Evolutionary conservation across 805 yeast genomes (phyloP), one percentile per base, ranked within the genome.

Genomic region (Lipomyces sp.): DNA sequence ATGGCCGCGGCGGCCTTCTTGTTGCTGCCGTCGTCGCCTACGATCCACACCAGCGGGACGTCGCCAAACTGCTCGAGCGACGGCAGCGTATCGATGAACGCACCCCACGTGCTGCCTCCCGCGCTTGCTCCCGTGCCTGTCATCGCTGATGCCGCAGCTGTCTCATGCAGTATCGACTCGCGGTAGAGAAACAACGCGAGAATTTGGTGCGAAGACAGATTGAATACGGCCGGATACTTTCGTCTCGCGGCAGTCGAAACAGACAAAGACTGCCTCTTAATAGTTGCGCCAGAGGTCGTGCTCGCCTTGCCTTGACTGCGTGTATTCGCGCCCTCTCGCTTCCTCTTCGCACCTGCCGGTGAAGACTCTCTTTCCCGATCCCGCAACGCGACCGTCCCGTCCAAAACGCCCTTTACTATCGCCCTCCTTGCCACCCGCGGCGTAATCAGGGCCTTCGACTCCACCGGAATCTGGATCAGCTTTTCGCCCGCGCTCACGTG

Each of bases 51-150:
- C 35, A 86, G 66, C 1, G 96, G 96, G 2, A 82, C 72, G 0
- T 73, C 55, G 0, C 59, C 58, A 47, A 87, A 76, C 37, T 83
- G 89, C 0, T 68, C 63, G 13, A 70, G 51, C 0, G 70, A 3
- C 0, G 96, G 96, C 51, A 87, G 73, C 57, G 80, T 76, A 31
- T 75, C 74, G 10, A 86, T 65, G 63, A 86, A 86, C 0, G 87
- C 86, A 37, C 65, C 63, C 95, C 95, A 87, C n/a, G n/a, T n/a
- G n/a, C n/a, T n/a, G n/a, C n/a, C n/a, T n/a, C n/a, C n/a, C n/a
- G n/a, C n/a, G n/a, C n/a, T n/a, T n/a, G n/a, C n/a, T n/a, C n/a
- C n/a, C n/a, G n/a, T n/a, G 11, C 16, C 21, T n/a, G 40, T 35
- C 11, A 8, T 26, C 61, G 73, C 81, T 16, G 42, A 42, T 6